A percentile compares a stretch with the other conserved stretches of the same genome.
Evolutionary conservation across 768 basidiomycete species (phyloP).

Genomic region (Boletellus sp.): DNA sequence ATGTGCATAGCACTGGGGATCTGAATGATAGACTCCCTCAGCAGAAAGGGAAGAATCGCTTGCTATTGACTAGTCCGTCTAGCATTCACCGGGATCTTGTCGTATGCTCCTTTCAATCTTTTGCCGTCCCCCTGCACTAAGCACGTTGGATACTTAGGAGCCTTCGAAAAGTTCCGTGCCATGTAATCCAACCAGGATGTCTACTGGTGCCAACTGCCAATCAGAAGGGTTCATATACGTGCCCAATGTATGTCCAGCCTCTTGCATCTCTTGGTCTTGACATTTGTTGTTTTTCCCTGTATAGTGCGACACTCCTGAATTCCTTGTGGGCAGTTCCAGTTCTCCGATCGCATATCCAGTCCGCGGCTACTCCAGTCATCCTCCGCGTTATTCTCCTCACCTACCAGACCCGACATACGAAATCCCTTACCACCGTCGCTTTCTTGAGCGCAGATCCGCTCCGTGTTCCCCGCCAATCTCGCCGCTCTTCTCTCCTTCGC

Average conservation of each 20-base stretch:
- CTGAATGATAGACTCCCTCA: not conserved
- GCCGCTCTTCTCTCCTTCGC: conserved; percentile 13
- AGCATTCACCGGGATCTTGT: not conserved
- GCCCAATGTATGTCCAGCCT: conserved; percentile 18
- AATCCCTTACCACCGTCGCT: conserved; percentile 8
- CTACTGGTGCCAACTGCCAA: not conserved
- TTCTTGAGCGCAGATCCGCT: conserved; percentile 15
- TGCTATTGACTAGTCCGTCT: not conserved
- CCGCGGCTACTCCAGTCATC: conserved; percentile 28
- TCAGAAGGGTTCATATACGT: conserved; percentile 28
- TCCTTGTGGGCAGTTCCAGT: conserved; percentile 30
- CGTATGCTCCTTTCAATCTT: conserved; percentile 11
- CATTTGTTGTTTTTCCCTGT: not conserved
- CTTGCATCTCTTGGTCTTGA: not conserved
- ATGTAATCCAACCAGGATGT: not conserved
- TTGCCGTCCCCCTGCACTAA: conserved; percentile 2
- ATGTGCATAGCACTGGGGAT: not conserved
- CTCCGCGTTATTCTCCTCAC: conserved; percentile 10
- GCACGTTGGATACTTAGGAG: conserved; percentile 6
- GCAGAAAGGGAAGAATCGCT: conserved; percentile 25
- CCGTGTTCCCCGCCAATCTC: conserved; percentile 13
- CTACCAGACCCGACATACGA: conserved; percentile 1
- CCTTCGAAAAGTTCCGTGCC: not conserved
- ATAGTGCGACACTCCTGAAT: conserved; percentile 27
- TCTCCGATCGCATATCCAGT: conserved; percentile 31